phyloP scores from a whole-genome alignment of 805 yeast species.

The Schwanniomyces polymorphus region DNA sequence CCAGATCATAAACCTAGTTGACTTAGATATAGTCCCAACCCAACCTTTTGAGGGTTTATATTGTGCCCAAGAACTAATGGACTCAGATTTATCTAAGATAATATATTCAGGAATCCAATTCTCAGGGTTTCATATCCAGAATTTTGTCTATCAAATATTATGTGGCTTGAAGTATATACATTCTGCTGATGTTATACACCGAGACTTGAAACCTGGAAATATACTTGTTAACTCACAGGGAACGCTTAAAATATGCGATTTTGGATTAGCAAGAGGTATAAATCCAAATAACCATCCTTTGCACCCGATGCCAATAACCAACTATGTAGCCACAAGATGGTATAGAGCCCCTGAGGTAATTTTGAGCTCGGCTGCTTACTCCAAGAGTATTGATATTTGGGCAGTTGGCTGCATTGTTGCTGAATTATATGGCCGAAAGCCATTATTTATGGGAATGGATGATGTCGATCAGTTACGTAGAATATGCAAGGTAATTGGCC shows the following conservation, averaged over 20 bases:
- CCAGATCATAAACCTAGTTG: slow-evolving; percentile 68
- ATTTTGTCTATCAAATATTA: slow-evolving; percentile 74
- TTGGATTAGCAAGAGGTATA: slow-evolving; percentile 87
- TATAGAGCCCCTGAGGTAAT: slow-evolving; percentile 92
- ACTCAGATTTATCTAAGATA: slow-evolving; percentile 78
- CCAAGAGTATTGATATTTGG: slow-evolving; percentile 84
- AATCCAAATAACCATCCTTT: slow-evolving; percentile 29
- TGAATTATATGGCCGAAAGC: slow-evolving; percentile 78
- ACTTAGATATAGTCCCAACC: slow-evolving; percentile 65
- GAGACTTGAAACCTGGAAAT: slow-evolving; percentile 92
- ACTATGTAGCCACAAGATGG: slow-evolving; percentile 94
- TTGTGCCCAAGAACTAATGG: slow-evolving; percentile 84
- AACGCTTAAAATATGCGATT: slow-evolving; percentile 81
- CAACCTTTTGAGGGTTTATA: slow-evolving; percentile 83
- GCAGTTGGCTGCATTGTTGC: slow-evolving; percentile 89
- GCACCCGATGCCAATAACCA: slow-evolving; percentile 55
- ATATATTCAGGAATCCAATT: slow-evolving; percentile 75
- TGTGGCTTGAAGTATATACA: slow-evolving; percentile 89
- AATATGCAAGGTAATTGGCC: slow-evolving; percentile 69
- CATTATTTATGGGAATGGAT: slow-evolving; percentile 76
- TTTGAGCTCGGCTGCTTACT: slow-evolving; percentile 56
- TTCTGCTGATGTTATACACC: slow-evolving; percentile 87
- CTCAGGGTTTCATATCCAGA: slow-evolving; percentile 80
- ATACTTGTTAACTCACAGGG: slow-evolving; percentile 77
- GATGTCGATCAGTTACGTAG: slow-evolving; percentile 69